Base-by-base conservation (phyloP, 345 rosid genomes). In the Corchorus capsularis region DNA sequence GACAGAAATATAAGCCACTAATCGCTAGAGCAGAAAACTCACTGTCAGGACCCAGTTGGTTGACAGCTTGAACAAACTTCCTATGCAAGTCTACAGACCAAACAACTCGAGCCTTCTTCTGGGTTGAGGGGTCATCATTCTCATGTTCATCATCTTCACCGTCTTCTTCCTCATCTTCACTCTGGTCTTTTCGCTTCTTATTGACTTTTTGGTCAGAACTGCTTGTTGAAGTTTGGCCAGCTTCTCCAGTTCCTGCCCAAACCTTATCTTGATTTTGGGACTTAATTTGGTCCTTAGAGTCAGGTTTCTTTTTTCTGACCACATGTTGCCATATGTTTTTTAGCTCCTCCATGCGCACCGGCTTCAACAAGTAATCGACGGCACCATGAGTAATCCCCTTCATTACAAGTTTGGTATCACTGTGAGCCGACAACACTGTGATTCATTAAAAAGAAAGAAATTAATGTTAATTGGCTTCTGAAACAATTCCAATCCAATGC, bases 271-370 rank as follows among this genome's bases (percentile, higher is more conserved):
- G 82, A 79, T 74, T 79, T 9, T 78, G 27, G 0, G 75, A 55
- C 78, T 74, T 83, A 76, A 56, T 83, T 37, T 71, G 84, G 66
- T 82, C 82, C 80, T 75, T 81, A 14, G 83, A 80, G 11, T 75
- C 78, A 7, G 75, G n/a, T 55, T 82, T 89, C 84, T 79, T 87
- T 75, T 63, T 91, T 86, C 96, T 82, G 41, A 91, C 71, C 6
- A 91, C 96, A 78, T 91, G 96, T 46, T 92, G 99, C 99, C 99
- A 95, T 80, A 95, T 93, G 83, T 96, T 96, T 75, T 85, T 81
- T 67, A 96, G 90, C 89, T 90, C 96, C 88, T 96, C 92, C 12
- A 86, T 75, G 35, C 93, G 81, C 72, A 92, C 94, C 27, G 98
- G 99, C 77, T 96, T 96, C 55, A 91, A 76, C 75, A 96, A 74